Evolutionary conservation across 176 grass and related monocot genomes (phyloP).

Genomic region (Alloteropsis semialata): DNA sequence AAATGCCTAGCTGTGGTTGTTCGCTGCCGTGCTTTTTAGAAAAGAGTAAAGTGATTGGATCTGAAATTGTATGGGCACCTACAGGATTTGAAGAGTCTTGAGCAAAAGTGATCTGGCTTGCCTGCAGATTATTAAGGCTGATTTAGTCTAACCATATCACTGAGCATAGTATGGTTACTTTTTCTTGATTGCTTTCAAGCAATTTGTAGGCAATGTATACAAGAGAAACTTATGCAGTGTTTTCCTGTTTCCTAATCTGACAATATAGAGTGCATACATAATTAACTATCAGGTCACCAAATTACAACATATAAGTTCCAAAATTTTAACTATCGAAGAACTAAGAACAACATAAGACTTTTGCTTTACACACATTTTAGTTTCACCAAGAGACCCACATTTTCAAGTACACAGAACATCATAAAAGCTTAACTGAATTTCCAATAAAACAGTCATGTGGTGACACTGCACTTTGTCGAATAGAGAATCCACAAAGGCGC

Average conservation of each 20-base stretch:
- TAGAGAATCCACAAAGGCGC: neutral
- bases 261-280: neutral
- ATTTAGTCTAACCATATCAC: neutral
- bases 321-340: neutral
- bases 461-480: neutral
- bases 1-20: no score
- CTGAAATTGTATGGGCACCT: no score
- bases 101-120: slow-evolving; percentile 78
- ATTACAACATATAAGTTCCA: no score
- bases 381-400: neutral
- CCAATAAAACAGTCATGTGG: neutral
- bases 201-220: neutral
- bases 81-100: no score
- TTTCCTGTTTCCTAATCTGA: neutral
- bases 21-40: no score
- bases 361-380: neutral
- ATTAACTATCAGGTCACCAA: neutral
- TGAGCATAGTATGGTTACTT: neutral
- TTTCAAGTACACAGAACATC: neutral
- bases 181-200: neutral
- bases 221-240: neutral
- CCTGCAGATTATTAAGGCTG: slow-evolving; percentile 37
- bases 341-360: neutral
- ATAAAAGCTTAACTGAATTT: neutral
- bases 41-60: no score